phyloP scores from a whole-genome alignment of 2,329 filamentous ascomycete species.

The Hymenoscyphus linearis region DNA sequence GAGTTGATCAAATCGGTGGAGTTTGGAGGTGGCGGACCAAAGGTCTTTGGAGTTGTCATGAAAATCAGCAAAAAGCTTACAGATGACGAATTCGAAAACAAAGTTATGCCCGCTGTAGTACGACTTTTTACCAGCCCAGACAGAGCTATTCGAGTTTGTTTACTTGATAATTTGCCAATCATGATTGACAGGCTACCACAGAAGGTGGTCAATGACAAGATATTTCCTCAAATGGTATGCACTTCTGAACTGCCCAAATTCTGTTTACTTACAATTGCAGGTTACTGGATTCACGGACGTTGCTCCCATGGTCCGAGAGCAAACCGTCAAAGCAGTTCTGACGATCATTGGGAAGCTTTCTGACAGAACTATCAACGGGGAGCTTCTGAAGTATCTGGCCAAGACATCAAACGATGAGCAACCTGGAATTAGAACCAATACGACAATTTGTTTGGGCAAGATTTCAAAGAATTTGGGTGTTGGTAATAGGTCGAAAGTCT shows the following conservation, averaged over 20 bases:
- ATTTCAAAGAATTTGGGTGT: slow-evolving; percentile 84
- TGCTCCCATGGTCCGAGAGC: slow-evolving; percentile 86
- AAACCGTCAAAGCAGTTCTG: slow-evolving; percentile 91
- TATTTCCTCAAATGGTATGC: slow-evolving; percentile 84
- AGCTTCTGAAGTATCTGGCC: slow-evolving; percentile 82
- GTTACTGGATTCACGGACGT: slow-evolving; percentile 92
- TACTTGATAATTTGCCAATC: slow-evolving; percentile 79
- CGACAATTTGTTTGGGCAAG: slow-evolving; percentile 93
- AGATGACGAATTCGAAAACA: slow-evolving; percentile 81
- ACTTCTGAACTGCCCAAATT: not conserved
- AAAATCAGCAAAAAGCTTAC: slow-evolving; percentile 85
- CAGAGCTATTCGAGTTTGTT: slow-evolving; percentile 81
- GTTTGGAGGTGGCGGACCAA: slow-evolving; percentile 90
- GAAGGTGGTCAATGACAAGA: slow-evolving; percentile 90
- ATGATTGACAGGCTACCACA: slow-evolving; percentile 91
- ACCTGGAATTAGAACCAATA: slow-evolving; percentile 94
- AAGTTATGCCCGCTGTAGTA: slow-evolving; percentile 78
- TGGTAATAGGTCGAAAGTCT: slow-evolving; percentile 77
- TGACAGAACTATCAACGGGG: slow-evolving; percentile 88
- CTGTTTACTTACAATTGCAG: slow-evolving; percentile 37
- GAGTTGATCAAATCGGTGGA: slow-evolving; percentile 98
- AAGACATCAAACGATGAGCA: slow-evolving; percentile 98
- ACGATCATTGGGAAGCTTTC: slow-evolving; percentile 84
- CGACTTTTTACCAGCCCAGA: slow-evolving; percentile 88
- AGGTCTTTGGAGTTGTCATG: slow-evolving; percentile 81